Conservation (phyloP, 257 asterid species). For the Solanum dulcamara region DNA sequence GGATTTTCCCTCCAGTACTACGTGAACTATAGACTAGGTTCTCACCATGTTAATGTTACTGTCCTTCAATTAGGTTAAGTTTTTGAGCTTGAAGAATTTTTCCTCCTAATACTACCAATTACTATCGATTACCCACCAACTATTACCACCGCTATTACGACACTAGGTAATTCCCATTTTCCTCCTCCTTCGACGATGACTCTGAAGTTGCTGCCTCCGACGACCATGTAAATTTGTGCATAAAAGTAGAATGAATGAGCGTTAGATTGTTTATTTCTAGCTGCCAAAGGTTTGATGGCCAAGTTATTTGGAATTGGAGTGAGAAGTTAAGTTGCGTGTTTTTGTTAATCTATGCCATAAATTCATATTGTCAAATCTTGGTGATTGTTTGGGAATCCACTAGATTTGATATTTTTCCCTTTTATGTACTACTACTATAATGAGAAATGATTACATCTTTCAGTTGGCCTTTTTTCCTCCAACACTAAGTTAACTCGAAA, state of each 20-base stretch:
- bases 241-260: no score
- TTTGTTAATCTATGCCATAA: background rate
- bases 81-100: background rate
- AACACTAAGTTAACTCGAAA: background rate
- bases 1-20: background rate
- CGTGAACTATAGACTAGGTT: background rate
- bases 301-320: background rate
- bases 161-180: background rate
- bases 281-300: no score
- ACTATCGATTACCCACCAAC: background rate
- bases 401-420: background rate
- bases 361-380: background rate
- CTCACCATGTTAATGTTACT: background rate
- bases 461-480: background rate
- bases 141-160: background rate
- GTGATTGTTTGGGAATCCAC: background rate
- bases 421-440: background rate
- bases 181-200: background rate
- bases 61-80: background rate
- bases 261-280: no score
- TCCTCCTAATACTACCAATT: background rate
- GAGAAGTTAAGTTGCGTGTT: background rate
- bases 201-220: background rate
- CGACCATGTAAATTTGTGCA: background rate
- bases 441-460: background rate